Evolutionary conservation across 345 rosid genomes (phyloP).

Genomic region (Raphanus raphanistrum): DNA sequence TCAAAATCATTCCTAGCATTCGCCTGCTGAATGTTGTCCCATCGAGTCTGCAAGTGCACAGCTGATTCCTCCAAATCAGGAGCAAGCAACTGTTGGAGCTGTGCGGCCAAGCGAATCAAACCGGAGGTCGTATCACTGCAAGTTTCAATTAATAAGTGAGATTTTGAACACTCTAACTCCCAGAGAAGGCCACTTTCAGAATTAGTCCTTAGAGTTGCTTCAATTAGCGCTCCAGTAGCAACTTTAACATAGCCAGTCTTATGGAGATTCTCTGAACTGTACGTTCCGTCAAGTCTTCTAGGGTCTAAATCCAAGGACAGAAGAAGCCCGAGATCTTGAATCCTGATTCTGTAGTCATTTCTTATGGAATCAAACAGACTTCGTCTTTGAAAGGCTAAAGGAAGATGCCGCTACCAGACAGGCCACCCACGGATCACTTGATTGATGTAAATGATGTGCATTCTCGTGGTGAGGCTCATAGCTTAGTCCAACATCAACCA

Average conservation of each 20-base stretch:
- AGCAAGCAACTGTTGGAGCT: conserved; percentile 80
- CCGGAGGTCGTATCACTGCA: conserved; percentile 86
- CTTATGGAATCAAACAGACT: conserved; percentile 42
- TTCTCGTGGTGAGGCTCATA: conserved; percentile 70
- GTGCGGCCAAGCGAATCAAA: conserved; percentile 69
- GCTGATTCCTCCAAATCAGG: conserved; percentile 90
- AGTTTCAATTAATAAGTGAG: conserved; percentile 66
- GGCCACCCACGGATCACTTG: conserved; percentile 50
- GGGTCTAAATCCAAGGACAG: conserved; percentile 52
- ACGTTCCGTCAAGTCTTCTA: conserved; percentile 52
- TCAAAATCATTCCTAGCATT: conserved; percentile 46
- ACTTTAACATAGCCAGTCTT: conserved; percentile 75
- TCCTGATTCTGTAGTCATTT: conserved; percentile 58
- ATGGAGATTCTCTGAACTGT: conserved; percentile 62
- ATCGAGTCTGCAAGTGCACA: conserved; percentile 83
- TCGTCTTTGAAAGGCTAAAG: conserved; percentile 52
- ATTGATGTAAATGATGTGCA: conserved; percentile 40
- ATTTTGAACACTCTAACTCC: conserved; percentile 77
- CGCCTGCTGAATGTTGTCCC: conserved; percentile 62
- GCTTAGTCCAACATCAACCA: conserved; percentile 87
- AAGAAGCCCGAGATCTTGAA: conserved; percentile 89
- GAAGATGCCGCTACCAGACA: conserved; percentile 92
- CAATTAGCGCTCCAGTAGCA: conserved; percentile 69
- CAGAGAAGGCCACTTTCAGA: conserved; percentile 60
- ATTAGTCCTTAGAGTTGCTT: conserved; percentile 61